These are phyloP conservation scores for Fusarium illudens DNA, from an alignment of 2,329 filamentous ascomycete genomes.

Conservation along the genomic window DNA sequence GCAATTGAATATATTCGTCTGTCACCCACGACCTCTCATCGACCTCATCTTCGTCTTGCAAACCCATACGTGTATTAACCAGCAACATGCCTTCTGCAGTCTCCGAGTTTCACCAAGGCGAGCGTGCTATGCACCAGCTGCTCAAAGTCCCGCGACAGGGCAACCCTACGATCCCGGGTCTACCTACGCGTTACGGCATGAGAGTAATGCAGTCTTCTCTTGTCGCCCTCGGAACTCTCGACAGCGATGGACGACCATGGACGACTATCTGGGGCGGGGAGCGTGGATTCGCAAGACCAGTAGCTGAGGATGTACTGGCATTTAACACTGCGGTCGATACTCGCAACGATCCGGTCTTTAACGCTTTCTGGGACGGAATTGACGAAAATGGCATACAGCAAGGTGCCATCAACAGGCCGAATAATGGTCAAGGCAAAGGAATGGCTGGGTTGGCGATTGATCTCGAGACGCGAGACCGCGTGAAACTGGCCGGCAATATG, in stretches of 20 bases:
- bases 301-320: slow-evolving; percentile 71
- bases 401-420: slow-evolving; percentile 46
- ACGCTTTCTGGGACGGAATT: slow-evolving; percentile 64
- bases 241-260: slow-evolving; percentile 73
- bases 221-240: slow-evolving; percentile 77
- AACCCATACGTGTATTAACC: not conserved
- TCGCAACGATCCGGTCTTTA: slow-evolving; percentile 73
- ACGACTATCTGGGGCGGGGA: slow-evolving; percentile 81
- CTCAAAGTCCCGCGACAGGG: slow-evolving; percentile 64
- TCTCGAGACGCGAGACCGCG: slow-evolving; percentile 63
- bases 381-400: slow-evolving; percentile 51
- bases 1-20: slow-evolving; percentile 5
- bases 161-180: slow-evolving; percentile 73
- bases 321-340: slow-evolving; percentile 69
- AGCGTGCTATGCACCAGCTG: slow-evolving; percentile 69
- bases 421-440: slow-evolving; percentile 51
- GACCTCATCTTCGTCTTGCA: not conserved
- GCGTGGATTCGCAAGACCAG: slow-evolving; percentile 69
- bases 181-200: slow-evolving; percentile 67
- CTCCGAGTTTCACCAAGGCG: slow-evolving; percentile 69
- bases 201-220: slow-evolving; percentile 71
- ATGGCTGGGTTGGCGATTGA: slow-evolving; percentile 67
- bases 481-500: slow-evolving; percentile 78
- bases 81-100: slow-evolving; percentile 42
- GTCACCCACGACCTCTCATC: not conserved